Conservation (phyloP, 2,329 filamentous ascomycete genomes). For the Diplodia seriata region DNA sequence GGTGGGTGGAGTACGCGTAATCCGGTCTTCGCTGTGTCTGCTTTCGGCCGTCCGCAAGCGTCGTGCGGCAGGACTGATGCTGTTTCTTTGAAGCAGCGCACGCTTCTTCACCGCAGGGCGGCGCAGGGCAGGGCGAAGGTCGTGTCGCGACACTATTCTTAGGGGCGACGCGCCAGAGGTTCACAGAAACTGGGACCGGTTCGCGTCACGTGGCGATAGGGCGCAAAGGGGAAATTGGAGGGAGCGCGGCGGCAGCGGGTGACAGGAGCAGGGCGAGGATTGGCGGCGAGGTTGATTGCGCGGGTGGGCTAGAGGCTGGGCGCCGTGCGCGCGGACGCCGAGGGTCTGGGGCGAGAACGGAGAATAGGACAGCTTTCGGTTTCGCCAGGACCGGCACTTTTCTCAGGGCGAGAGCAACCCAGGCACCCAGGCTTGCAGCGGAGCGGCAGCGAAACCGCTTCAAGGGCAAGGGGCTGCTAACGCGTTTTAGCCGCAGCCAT, state of each 20-base stretch:
- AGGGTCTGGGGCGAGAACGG: conserved; percentile 2
- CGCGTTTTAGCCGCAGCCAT: conserved; percentile 30
- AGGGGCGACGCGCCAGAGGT: conserved; percentile 1
- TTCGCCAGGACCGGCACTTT: conserved; percentile 22
- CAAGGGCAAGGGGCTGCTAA: conserved; percentile 31
- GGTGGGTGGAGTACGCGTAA: conserved; percentile 3
- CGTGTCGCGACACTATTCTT: conserved; percentile 10
- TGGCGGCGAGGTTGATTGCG: conserved; percentile 24
- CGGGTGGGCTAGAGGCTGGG: conserved; percentile 25
- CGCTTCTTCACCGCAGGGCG: background rate
- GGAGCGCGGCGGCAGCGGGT: conserved; percentile 20
- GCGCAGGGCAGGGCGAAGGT: background rate
- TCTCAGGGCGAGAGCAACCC: conserved; percentile 15
- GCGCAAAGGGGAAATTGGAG: conserved; percentile 25
- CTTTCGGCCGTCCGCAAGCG: background rate
- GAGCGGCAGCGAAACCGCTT: conserved; percentile 18
- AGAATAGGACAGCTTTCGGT: conserved; percentile 28
- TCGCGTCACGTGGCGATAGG: conserved; percentile 19
- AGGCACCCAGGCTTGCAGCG: conserved; percentile 5
- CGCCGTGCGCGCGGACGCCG: conserved; percentile 23
- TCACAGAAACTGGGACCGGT: conserved; percentile 1
- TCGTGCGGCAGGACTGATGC: background rate
- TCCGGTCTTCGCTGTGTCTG: background rate
- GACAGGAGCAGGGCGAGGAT: conserved; percentile 13
- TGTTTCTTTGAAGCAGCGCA: background rate